Evolutionary conservation across 345 rosid species (phyloP), one percentile per base, ranked within the genome.

Genomic region (Isatis tinctoria): DNA sequence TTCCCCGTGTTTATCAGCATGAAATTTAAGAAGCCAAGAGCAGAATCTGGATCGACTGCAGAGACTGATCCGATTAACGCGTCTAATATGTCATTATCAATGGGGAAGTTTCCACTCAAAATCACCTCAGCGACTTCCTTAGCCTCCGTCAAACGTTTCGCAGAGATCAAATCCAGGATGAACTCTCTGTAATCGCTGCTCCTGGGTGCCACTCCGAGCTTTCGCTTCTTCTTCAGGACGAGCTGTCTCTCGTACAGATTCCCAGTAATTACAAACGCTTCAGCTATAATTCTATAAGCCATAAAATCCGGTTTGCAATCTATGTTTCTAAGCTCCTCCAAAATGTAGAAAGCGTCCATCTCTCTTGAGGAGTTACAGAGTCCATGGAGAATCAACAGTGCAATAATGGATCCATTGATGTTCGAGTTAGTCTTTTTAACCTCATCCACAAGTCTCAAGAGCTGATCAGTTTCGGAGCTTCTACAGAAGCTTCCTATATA

Each of bases 121-220:
- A 94, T 87, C 45, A 85, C 89, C 61, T 87, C 89, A 53, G 82
- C 89, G 16, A 91, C 58, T 65, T 87, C 86, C 67, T 87, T 88
- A 7, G 95, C 97, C 82, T 91, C 97, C 8, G 5, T 8, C 28
- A 79, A 76, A 69, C 79, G 74, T 76, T 87, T 88, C 78, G 83
- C 85, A 0, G 78, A 72, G 58, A 91, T 86, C 85, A 94, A 78
- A 70, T 74, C 83, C 44, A 90, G 65, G 58, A 91, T 83, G 40
- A 87, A 86, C 48, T 84, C 93, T 52, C 85, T 71, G 60, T 94
- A 94, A 30, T 94, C 96, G 2, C 67, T 81, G 59, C 81, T 78
- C 85, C 95, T 88, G 0, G 98, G 98, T 14, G 95, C 95, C 63
- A 90, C 98, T 35, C 98, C 96, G 9, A 94, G 82, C 80, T 94